A percentile compares a stretch with the other conserved stretches of the same genome.
phyloP scores from a whole-genome alignment of 169 alveolate genomes.

The Plasmodium yoelii region DNA sequence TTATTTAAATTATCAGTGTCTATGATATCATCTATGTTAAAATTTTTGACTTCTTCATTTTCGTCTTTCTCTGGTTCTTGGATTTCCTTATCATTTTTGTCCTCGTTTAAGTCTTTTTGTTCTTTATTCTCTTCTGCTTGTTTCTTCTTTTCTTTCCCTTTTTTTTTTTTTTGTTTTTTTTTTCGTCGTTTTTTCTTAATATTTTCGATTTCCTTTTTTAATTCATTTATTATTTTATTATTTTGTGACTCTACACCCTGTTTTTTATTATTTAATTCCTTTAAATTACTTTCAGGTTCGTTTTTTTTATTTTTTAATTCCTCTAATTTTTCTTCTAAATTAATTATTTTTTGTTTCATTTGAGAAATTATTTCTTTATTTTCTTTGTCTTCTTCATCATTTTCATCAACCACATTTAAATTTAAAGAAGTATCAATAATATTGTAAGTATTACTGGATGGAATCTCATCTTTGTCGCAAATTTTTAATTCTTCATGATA shows the following conservation, averaged over 20 bases:
- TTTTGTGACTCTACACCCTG: conserved; percentile 3
- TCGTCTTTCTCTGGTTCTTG: background rate
- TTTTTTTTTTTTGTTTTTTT: conserved; percentile 2
- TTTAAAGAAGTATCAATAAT: conserved; percentile 68
- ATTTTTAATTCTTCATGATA: conserved; percentile 40
- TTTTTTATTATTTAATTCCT: conserved; percentile 13
- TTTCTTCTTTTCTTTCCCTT: background rate
- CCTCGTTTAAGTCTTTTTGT: background rate
- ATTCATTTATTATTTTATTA: conserved; percentile 17
- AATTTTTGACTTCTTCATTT: background rate
- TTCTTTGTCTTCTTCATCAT: conserved; percentile 7
- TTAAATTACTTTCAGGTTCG: background rate
- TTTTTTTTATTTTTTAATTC: conserved; percentile 31
- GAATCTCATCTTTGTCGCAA: conserved; percentile 15
- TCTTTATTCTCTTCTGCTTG: conserved; percentile 12
- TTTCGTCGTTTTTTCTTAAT: conserved; percentile 28
- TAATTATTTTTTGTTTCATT: conserved; percentile 39
- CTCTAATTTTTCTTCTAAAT: conserved; percentile 40
- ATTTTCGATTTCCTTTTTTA: conserved; percentile 38
- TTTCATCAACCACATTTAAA: conserved; percentile 45
- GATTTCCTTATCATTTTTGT: background rate
- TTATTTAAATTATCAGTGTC: conserved; percentile 45
- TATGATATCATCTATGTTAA: conserved; percentile 18
- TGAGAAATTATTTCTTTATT: conserved; percentile 23
- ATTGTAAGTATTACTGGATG: conserved; percentile 10